Evolutionary conservation across 192 early-diverging fungal genomes (phyloP), one percentile per base, ranked within the genome.

Genomic region (Linnemannia hyalina): DNA sequence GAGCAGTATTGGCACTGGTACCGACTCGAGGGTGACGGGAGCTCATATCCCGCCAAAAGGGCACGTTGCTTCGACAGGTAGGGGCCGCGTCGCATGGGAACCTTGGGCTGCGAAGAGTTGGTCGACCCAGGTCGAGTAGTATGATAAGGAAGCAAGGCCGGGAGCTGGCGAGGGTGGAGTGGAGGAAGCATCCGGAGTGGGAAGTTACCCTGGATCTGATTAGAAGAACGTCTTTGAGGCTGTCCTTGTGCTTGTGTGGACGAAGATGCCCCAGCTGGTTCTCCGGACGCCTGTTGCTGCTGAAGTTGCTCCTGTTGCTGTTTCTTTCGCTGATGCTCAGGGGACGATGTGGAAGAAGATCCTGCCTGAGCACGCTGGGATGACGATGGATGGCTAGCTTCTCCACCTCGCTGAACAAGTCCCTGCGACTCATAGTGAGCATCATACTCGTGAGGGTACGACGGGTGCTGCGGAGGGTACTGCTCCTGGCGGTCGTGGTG

Each of bases 1-100:
- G 80, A 54, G 71, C 95, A 96, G 36, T 87, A 88, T 22, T 88
- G 79, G 68, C 94, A 95, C 71, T 89, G 84, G 76, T 94, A 95
- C 73, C 89, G 88, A 71, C 90, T 91, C 75, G 77, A 78, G 20
- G 80, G 65, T 23, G 83, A 80, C 6, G 77, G 74, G 10, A 55
- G 36, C 18, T 79, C 81, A 32, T 80, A 57, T 22, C 81, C 81
- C n/a, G 81, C 81, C 63, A 83, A 72, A 40, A 78, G 77, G 35
- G 79, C 81, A 36, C 85, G 72, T 16, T 80, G 68, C 6, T 73
- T 60, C 41, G 75, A 87, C 9, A 82, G 70, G 36, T 88, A 82
- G 4, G 84, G 83, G 13, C 80, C 85, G 23, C 81, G 83, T 40
- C 80, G 54, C 38, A 26, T 75, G 1, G 77, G 74, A 29, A 70